Evolutionary conservation across 768 basidiomycete species (phyloP).

Genomic region (Pleurotus giganteus): DNA sequence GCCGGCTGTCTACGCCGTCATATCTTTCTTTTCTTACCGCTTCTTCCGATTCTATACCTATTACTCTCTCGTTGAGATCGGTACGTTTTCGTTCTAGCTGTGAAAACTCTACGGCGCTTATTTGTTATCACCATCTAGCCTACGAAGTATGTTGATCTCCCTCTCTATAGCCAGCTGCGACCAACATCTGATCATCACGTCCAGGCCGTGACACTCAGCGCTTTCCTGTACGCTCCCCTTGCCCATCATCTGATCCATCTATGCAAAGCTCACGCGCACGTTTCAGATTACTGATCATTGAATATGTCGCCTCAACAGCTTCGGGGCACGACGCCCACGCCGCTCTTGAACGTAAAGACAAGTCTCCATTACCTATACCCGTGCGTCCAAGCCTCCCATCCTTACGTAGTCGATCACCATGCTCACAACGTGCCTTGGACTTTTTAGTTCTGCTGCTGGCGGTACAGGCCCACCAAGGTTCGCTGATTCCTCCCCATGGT

Average conservation of each 20-base stretch:
- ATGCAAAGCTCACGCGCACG: not conserved
- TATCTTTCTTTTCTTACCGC: constrained; percentile 85
- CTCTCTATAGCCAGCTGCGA: not conserved
- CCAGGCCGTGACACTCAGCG: constrained; percentile 79
- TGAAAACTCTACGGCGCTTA: not conserved
- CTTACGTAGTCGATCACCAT: not conserved
- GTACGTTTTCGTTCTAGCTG: constrained; percentile 20
- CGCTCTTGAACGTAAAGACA: constrained; percentile 79
- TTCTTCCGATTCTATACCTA: constrained; percentile 62
- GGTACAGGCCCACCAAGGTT: constrained; percentile 80
- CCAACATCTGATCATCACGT: not conserved
- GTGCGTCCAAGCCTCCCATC: constrained; percentile 20
- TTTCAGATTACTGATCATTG: constrained; percentile 71
- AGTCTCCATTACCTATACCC: constrained; percentile 67
- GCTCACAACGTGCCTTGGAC: not conserved
- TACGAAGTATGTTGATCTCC: constrained; percentile 53
- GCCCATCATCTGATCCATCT: constrained; percentile 1
- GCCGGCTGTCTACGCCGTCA: constrained; percentile 78
- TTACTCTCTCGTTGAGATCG: constrained; percentile 44
- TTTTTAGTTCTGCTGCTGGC: constrained; percentile 72
- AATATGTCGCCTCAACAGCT: constrained; percentile 76
- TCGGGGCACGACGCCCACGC: constrained; percentile 61
- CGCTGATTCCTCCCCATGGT: not conserved
- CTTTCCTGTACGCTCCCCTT: constrained; percentile 67
- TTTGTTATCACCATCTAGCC: constrained; percentile 31